Base-by-base conservation (phyloP, 306 rosid genomes). In the Cucumis cinereus region DNA sequence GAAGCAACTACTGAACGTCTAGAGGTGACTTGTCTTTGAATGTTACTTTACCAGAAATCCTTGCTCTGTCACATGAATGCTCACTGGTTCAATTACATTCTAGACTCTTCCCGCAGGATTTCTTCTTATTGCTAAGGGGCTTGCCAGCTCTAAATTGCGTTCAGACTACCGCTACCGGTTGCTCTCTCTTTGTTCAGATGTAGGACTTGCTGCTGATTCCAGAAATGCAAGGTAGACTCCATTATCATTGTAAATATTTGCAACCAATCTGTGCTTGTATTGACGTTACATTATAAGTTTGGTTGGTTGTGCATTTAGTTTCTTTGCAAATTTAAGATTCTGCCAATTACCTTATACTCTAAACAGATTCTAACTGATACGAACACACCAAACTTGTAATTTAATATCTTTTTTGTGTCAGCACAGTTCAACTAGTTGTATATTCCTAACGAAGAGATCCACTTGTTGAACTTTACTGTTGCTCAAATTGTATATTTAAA, bases 91-190 rank as follows among this genome's bases (percentile, higher is more conserved):
- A 87, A 90, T 86, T 83, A 87, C 90, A 88, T 86, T 89, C 87
- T 88, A 93, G 98, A 93, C 97, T 83, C 94, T 93, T 84, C 98
- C 98, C 81, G 92, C 96, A 87, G 98, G 98, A 76, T 93, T 93
- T 83, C 88, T 81, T 86, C 86, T 76, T 74, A 86, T 93, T 80
- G 97, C 97, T 36, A 77, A 84, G 77, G 97, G 91, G 73, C 98
- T 93, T 74, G 83, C 61, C 56, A 83, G 81, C 85, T 53, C 85
- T 47, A 91, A 74, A 83, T 70, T 91, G 83, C 94, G 98, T 75
- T 86, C 94, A 72, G 98, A 94, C 81, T 94, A 77, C 84, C 98
- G 97, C 79, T 89, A 90, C 67, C 96, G 98, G 49, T 79, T 94
- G 81, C 91, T 94, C 53, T 91, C 97, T 80, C 84, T 94, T 77